phyloP scores from a whole-genome alignment of 1,284 basidiomycete species.

The Trametes pubescens region DNA sequence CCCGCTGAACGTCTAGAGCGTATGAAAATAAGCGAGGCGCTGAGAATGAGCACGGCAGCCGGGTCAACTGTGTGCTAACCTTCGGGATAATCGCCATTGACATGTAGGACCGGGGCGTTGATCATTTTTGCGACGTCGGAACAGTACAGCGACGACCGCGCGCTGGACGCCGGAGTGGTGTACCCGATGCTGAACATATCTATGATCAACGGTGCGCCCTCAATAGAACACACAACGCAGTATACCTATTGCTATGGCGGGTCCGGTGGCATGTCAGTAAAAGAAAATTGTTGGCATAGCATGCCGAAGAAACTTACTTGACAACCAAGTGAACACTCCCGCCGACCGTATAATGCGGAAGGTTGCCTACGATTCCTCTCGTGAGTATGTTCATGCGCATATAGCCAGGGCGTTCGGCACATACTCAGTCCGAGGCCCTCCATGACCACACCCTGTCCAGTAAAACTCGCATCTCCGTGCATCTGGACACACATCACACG shows the following conservation, averaged over 20 bases:
- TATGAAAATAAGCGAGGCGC: not conserved
- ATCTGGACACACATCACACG: constrained; percentile 88
- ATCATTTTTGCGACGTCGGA: constrained; percentile 93
- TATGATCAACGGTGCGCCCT: not conserved
- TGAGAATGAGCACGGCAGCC: not conserved
- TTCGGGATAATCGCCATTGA: constrained; percentile 92
- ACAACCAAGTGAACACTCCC: constrained; percentile 92
- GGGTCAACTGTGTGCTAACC: constrained; percentile 50
- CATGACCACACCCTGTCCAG: constrained; percentile 91
- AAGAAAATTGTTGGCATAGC: not conserved
- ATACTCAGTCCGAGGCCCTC: constrained; percentile 83
- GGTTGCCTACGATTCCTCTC: constrained; percentile 59
- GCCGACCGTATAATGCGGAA: constrained; percentile 90
- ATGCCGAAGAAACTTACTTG: constrained; percentile 63
- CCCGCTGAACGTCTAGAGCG: constrained; percentile 73
- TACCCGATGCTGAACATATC: constrained; percentile 77
- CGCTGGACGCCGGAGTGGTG: constrained; percentile 84
- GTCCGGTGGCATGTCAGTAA: constrained; percentile 1
- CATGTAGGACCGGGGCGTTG: constrained; percentile 88
- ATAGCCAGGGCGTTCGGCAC: constrained; percentile 36
- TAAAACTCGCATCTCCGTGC: constrained; percentile 91
- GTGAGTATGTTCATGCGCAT: constrained; percentile 1
- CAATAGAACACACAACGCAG: not conserved
- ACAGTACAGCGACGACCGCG: constrained; percentile 87
- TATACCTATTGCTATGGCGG: constrained; percentile 59